Base-by-base conservation (phyloP, 2,329 filamentous ascomycete genomes). In the Pseudohalonectria lignicola region DNA sequence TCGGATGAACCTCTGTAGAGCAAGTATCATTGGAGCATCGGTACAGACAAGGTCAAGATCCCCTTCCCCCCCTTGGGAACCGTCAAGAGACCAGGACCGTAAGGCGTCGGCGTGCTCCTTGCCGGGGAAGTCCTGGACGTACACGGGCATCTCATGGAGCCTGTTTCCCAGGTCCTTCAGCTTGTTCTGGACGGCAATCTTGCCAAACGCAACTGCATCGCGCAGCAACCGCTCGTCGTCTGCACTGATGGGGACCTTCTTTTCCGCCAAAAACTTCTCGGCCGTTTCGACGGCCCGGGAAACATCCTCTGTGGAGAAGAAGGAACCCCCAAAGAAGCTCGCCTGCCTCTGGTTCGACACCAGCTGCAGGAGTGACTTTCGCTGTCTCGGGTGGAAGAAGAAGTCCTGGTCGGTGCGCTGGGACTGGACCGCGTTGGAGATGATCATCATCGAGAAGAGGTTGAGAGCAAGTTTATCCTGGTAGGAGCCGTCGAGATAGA, bases 341-440 rank as follows among this genome's bases (percentile, higher is more conserved):
- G 85, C 80, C 51, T 92, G 82, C 15, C 86, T 76, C 32, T 94
- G 57, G 50, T 95, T 94, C 39, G 70, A 71, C 4, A 94, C 80
- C 2, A 94, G 63, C 38, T 75, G 66, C 19, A 79, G 61, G 11
- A 94, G 63, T 29, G 71, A 69, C 44, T 77, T 80, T 21, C 73
- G 64, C 48, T 88, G 88, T 11, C 71, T 76, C 1, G 75, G 72
- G 49, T 94, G 83, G 49, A 95, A 95, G 45, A 96, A 81, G 53
- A 94, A 95, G 53, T 95, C 88, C 39, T 74, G 67, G 49, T 90
- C 90, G 0, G 73, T 77, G 10, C 88, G 69, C 52, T 95, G 85
- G 5, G 87, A 94, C 18, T 88, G 88, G 1, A 96, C 78, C 0
- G 86, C 79, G 52, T 96, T 96, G 46, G 86, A 80, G 2, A 84